Base-by-base conservation (phyloP, 2,329 filamentous ascomycete species). In the Sporothrix phasma region DNA sequence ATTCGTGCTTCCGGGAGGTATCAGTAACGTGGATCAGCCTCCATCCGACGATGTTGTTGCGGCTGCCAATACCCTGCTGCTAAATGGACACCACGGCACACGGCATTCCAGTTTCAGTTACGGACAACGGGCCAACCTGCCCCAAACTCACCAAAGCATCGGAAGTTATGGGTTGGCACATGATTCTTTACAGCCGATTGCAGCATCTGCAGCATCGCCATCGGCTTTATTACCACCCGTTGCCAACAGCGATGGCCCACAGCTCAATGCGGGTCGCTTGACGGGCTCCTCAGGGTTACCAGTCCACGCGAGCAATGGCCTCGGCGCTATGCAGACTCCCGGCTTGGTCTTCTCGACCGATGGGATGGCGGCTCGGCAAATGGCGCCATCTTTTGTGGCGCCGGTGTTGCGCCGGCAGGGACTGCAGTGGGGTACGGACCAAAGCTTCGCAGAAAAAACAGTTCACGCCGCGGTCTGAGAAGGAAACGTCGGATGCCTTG, bases 391-490 rank as follows among this genome's bases (percentile, higher is more conserved):
- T 2, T 39, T 31, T 39, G 19, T n/a, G 11, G 47, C 11, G 24
- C 10, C 29, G 11, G 4, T 51, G 3, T 3, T 31, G 8, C 61
- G 45, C 29, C 19, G 61, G 10, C 24, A 47, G 7, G 61, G 70
- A 74, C 74, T 41, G 74, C 71, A 62, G 72, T 74, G 66, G 82
- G 88, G 88, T 10, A 88, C 88, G 0, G 88, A 90, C 72, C 73
- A 80, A n/a, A 83, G 78, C 64, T 90, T 90, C 71, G 80, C 76
- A 66, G 73, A 75, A 24, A n/a, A 72, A 63, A 19, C 67, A 80
- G 67, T 90, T 86, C 69, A 75, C 83, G 6, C 81, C 85, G 0
- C 77, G 78, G 10, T 78, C 80, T 6, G 75, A 80, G 65, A 80
- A 83, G 68, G 84, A 87, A 43, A 83, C 83, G 2, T 77, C 78